Conservation (phyloP, 352 stramenopile genomes). For the Nothophytophthora sp. region DNA sequence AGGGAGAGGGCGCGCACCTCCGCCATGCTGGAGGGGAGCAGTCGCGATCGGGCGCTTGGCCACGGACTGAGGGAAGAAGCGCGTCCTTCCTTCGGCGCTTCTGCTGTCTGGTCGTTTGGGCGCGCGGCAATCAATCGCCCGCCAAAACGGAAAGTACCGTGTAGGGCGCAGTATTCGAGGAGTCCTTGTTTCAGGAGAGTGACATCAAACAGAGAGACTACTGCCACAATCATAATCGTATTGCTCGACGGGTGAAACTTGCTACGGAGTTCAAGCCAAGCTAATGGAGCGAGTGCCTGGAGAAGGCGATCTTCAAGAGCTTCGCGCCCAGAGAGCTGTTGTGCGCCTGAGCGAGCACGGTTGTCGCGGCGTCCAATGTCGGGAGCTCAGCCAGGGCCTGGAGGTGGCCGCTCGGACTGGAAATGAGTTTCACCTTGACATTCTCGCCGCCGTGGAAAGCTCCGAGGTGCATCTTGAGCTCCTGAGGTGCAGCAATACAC, state of each 20-base stretch:
- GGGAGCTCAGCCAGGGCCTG: slow-evolving; percentile 59
- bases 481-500: no score
- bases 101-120: no score
- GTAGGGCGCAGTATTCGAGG: no score
- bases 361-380: slow-evolving; percentile 49
- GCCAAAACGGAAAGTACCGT: no score
- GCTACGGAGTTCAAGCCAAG: background rate
- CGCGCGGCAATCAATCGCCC: no score
- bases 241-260: no score
- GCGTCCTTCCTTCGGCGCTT: no score
- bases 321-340: slow-evolving; percentile 37
- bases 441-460: slow-evolving; percentile 42
- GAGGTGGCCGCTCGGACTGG: slow-evolving; percentile 43
- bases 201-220: no score
- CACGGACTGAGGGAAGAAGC: slow-evolving; percentile 1
- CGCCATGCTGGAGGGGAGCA: slow-evolving; percentile 4
- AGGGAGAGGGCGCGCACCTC: slow-evolving; percentile 20
- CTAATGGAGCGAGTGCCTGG: slow-evolving; percentile 44
- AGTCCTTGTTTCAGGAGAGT: no score
- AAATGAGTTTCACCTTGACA: slow-evolving; percentile 49
- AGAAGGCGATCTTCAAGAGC: slow-evolving; percentile 64
- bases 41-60: background rate
- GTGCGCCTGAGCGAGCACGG: slow-evolving; percentile 51
- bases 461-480: slow-evolving; percentile 35
- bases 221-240: no score